phyloP scores from a whole-genome alignment of 2,329 filamentous ascomycete genomes.

The Coleophoma eucalyptorum region DNA sequence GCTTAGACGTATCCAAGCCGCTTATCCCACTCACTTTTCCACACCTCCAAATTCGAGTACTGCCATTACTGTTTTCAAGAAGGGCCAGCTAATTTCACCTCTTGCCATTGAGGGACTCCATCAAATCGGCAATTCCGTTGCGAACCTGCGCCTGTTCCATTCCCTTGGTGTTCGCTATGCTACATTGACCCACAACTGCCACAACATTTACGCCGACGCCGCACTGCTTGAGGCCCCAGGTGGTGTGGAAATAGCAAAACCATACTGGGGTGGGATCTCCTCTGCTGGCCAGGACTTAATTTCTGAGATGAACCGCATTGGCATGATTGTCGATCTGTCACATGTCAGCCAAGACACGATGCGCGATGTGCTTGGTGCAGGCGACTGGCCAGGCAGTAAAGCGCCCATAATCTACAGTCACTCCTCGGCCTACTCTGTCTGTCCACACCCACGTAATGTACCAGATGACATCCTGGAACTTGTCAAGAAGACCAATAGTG shows the following conservation, averaged over 20 bases:
- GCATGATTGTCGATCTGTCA: slow-evolving; percentile 88
- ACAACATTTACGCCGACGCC: slow-evolving; percentile 85
- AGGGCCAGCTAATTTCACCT: slow-evolving; percentile 68
- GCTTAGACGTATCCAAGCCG: slow-evolving; percentile 56
- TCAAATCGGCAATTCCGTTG: slow-evolving; percentile 82
- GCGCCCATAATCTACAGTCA: slow-evolving; percentile 90
- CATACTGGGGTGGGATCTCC: slow-evolving; percentile 71
- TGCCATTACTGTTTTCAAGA: slow-evolving; percentile 57
- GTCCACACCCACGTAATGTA: slow-evolving; percentile 87
- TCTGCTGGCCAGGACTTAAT: slow-evolving; percentile 65
- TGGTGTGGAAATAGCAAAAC: slow-evolving; percentile 33
- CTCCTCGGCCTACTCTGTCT: slow-evolving; percentile 75
- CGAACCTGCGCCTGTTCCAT: slow-evolving; percentile 73
- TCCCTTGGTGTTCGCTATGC: slow-evolving; percentile 80
- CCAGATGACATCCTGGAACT: slow-evolving; percentile 77
- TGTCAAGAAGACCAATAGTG: slow-evolving; percentile 66
- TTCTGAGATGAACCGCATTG: slow-evolving; percentile 88
- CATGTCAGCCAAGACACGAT: slow-evolving; percentile 80
- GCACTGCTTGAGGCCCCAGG: slow-evolving; percentile 57
- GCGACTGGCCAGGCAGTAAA: slow-evolving; percentile 64
- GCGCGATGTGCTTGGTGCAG: slow-evolving; percentile 71
- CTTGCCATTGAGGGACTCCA: slow-evolving; percentile 85
- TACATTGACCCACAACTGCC: slow-evolving; percentile 90
- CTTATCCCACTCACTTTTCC: slow-evolving; percentile 69
- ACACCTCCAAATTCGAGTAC: slow-evolving; percentile 53